phyloP scores from a whole-genome alignment of 768 basidiomycete genomes.

The Tephrocybe rancida region DNA sequence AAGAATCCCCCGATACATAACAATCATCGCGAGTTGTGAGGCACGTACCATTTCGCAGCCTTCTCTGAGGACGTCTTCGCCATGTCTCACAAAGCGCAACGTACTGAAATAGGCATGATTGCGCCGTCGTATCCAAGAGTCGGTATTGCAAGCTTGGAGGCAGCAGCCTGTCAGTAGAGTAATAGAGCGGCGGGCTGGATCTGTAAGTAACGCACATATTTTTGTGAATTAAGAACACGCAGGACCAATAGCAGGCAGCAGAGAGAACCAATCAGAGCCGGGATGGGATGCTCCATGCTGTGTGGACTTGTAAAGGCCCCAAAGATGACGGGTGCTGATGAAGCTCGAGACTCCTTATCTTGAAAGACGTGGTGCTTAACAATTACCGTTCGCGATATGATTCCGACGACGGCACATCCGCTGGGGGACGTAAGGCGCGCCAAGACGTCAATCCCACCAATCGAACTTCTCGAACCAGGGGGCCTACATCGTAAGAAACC shows the following conservation, averaged over 20 bases:
- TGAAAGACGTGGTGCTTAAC: conserved; percentile 8
- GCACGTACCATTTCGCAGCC: conserved; percentile 10
- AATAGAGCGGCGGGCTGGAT: background rate
- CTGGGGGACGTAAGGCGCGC: conserved; percentile 3
- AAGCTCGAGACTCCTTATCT: background rate
- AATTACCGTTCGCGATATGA: background rate
- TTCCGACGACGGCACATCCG: conserved; percentile 6
- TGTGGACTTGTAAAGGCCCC: background rate
- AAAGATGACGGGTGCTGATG: background rate
- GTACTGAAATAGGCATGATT: conserved; percentile 13
- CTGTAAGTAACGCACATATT: background rate
- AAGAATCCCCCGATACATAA: too few relatives aligned
- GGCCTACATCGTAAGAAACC: background rate
- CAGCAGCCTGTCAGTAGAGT: background rate
- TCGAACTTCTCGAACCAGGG: background rate
- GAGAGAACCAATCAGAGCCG: conserved; percentile 2
- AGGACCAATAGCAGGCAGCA: background rate
- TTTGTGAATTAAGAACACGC: background rate
- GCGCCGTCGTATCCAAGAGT: conserved; percentile 13
- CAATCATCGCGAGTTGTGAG: too few relatives aligned
- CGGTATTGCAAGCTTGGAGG: conserved; percentile 9
- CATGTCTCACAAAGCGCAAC: conserved; percentile 7
- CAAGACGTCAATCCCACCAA: background rate
- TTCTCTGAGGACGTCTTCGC: conserved; percentile 8
- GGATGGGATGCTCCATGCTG: conserved; percentile 3